phyloP scores from a whole-genome alignment of 306 rosid genomes.

The Pterocarpus macrocarpus region DNA sequence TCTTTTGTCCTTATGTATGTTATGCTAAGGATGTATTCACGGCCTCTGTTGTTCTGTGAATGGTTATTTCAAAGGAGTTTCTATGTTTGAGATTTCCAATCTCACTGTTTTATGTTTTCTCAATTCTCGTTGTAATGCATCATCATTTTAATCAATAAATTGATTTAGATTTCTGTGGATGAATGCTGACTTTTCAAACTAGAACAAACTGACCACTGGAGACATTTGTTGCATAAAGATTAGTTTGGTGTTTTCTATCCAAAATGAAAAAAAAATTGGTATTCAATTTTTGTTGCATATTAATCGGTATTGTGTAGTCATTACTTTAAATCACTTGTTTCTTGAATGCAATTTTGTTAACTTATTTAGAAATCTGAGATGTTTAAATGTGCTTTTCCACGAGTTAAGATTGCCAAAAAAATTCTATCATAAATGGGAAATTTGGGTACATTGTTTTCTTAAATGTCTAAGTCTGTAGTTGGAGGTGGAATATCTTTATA shows the following conservation, averaged over 20 bases:
- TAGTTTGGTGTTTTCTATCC: background rate
- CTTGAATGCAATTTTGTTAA: constrained; percentile 27
- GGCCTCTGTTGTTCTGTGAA: background rate
- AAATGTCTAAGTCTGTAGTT: constrained; percentile 13
- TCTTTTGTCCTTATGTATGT: constrained; percentile 32
- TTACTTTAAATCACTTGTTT: constrained; percentile 33
- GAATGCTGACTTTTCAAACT: constrained; percentile 11
- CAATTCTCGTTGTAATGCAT: background rate
- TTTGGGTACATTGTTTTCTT: constrained; percentile 12
- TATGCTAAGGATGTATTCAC: background rate
- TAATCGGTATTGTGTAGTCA: constrained; percentile 18
- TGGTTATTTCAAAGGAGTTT: constrained; percentile 32
- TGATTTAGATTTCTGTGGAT: background rate
- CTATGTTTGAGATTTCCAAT: constrained; percentile 21
- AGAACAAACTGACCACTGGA: constrained; percentile 16
- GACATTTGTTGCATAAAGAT: constrained; percentile 21
- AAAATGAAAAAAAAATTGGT: background rate
- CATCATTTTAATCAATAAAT: background rate
- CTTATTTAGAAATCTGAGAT: background rate
- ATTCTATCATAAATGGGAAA: constrained; percentile 10
- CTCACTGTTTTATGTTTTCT: constrained; percentile 12
- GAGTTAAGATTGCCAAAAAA: background rate
- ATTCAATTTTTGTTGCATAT: constrained; percentile 11
- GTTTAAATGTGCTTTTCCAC: too few species aligned
- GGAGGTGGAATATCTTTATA: constrained; percentile 2